Evolutionary conservation across 805 yeast genomes (phyloP).

Genomic region (Lipomyces mesembrius): DNA sequence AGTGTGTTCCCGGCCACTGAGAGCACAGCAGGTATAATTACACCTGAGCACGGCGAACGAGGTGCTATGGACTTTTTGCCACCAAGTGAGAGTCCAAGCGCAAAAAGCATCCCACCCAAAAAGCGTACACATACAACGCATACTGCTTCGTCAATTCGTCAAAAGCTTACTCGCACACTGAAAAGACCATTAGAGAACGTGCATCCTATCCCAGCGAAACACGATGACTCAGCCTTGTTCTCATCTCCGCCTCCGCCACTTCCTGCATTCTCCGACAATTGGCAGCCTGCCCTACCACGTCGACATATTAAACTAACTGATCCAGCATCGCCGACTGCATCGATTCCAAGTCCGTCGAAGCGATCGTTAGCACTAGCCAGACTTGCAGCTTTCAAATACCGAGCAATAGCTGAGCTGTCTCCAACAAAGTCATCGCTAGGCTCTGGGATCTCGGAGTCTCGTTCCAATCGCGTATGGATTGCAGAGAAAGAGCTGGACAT

Average conservation of each 20-base stretch:
- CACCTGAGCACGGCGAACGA: not conserved
- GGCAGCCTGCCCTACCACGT: conserved; percentile 11
- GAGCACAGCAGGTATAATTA: not conserved
- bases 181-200: conserved; percentile 13
- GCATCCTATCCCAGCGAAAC: not conserved
- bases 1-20: not conserved
- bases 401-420: conserved; percentile 12
- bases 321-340: conserved; percentile 6
- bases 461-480: conserved; percentile 14
- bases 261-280: not conserved
- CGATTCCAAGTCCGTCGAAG: conserved; percentile 13
- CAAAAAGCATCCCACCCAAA: not conserved
- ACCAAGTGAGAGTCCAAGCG: not conserved
- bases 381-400: conserved; percentile 14
- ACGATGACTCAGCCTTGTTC: conserved; percentile 4
- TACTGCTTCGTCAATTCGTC: conserved; percentile 14
- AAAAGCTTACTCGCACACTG: conserved; percentile 12
- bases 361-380: conserved; percentile 10
- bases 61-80: not conserved
- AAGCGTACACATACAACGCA: not conserved
- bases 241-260: conserved; percentile 22
- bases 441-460: not conserved
- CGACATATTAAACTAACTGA: conserved; percentile 18
- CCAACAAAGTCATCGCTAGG: not conserved
- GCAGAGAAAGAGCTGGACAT: conserved; percentile 19